phyloP scores from a whole-genome alignment of 805 yeast genomes.

The Monosporozyma aquatica region DNA sequence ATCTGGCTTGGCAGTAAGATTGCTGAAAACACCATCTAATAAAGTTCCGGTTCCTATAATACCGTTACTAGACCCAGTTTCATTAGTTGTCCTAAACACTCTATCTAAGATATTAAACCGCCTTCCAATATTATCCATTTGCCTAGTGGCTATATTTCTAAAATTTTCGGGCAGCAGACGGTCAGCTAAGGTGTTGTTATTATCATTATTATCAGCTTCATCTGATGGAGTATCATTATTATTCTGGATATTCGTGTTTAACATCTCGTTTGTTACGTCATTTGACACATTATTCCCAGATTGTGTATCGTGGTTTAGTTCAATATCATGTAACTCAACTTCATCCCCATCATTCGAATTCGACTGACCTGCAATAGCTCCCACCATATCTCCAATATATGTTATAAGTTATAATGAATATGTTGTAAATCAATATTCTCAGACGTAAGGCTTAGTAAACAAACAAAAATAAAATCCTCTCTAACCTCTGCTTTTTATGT shows the following conservation, averaged over 20 bases:
- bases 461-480: not conserved
- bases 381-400: too few relatives aligned
- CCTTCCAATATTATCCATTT: conserved; percentile 25
- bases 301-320: not conserved
- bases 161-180: conserved; percentile 9
- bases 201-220: not conserved
- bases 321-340: not conserved
- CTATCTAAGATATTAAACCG: conserved; percentile 35
- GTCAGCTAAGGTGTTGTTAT: conserved; percentile 6
- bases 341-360: not conserved
- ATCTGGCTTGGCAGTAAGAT: conserved; percentile 85
- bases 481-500: too few relatives aligned
- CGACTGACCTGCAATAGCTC: not conserved
- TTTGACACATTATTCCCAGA: not conserved
- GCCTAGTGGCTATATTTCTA: conserved; percentile 17
- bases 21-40: conserved; percentile 86
- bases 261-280: not conserved
- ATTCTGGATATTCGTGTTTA: not conserved
- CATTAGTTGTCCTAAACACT: conserved; percentile 22
- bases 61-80: conserved; percentile 7
- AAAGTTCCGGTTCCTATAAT: conserved; percentile 15
- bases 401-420: too few relatives aligned
- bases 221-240: not conserved
- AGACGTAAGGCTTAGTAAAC: conserved; percentile 1
- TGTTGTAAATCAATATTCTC: too few relatives aligned